Conservation (phyloP, 331 rosid genomes). For the Spiraea crenata region DNA sequence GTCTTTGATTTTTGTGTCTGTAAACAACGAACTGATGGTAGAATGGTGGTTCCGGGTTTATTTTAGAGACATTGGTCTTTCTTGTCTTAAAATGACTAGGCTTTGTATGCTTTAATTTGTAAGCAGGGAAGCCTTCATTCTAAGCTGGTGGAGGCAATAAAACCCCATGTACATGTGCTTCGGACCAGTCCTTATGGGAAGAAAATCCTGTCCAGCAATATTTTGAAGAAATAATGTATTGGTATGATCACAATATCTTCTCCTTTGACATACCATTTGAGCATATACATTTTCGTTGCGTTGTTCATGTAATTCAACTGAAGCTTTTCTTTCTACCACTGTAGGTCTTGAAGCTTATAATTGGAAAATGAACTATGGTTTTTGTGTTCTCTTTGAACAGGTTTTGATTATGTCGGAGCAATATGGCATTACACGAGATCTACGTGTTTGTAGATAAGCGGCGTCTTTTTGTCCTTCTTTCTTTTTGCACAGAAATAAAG, state of each 20-base stretch:
- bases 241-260: constrained; percentile 12
- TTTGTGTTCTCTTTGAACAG: background rate
- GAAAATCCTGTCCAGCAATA: constrained; percentile 41
- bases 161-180: constrained; percentile 37
- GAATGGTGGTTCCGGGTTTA: background rate
- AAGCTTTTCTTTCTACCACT: background rate
- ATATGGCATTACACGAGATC: constrained; percentile 6
- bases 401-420: constrained; percentile 26
- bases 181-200: constrained; percentile 53
- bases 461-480: constrained; percentile 12
- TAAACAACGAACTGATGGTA: background rate
- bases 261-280: background rate
- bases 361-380: background rate
- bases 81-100: background rate
- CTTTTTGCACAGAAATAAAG: constrained; percentile 20
- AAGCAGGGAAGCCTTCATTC: constrained; percentile 42
- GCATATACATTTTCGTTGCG: background rate
- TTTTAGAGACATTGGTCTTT: background rate
- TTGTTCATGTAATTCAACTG: background rate
- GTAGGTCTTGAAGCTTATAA: constrained; percentile 9
- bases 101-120: background rate
- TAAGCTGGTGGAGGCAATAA: constrained; percentile 46
- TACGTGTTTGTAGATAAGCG: constrained; percentile 10
- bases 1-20: background rate
- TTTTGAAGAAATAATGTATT: constrained; percentile 34